Percentiles rank a stretch among this genome's conserved stretches.
These are phyloP conservation scores for Cymbidium sinense DNA, from an alignment of 106 monocot genomes.

Conservation along the genomic window DNA sequence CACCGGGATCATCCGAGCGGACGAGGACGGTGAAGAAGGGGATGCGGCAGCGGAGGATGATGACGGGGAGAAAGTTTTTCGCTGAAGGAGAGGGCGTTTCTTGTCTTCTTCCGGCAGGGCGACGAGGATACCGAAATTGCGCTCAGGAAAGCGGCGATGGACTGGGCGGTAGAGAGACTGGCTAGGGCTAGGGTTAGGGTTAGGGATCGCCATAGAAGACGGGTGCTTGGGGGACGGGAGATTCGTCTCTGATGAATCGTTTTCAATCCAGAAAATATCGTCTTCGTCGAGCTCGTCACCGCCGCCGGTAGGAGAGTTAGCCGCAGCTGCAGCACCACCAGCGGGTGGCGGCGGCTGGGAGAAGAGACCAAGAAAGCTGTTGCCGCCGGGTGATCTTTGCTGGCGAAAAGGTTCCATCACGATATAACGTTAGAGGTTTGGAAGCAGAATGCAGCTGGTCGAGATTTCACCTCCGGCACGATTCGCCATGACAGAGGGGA, in stretches of 20 bases:
- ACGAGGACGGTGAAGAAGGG: constrained; percentile 19
- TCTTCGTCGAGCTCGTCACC: constrained; percentile 66
- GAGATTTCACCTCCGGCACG: no score
- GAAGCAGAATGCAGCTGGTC: no score
- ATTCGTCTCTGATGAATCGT: constrained; percentile 9
- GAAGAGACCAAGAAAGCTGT: no score
- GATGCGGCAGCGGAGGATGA: constrained; percentile 15
- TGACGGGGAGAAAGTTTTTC: constrained; percentile 16
- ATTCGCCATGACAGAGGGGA: no score
- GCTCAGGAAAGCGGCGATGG: constrained; percentile 11
- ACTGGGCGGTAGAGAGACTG: constrained; percentile 7
- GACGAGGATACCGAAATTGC: constrained; percentile 46
- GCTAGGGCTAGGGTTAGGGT: constrained; percentile 9
- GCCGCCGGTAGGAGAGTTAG: not conserved
- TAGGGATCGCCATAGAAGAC: not conserved
- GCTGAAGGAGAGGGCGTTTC: constrained; percentile 18
- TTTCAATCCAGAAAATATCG: constrained; percentile 57
- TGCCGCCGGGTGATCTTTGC: no score
- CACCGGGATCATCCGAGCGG: constrained; percentile 37
- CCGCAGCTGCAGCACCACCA: no score
- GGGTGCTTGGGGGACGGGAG: not conserved
- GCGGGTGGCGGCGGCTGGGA: no score
- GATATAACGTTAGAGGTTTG: no score
- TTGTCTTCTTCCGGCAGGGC: constrained; percentile 35
- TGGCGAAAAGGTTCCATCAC: no score